Evolutionary conservation across 805 yeast species (phyloP).

Genomic region (Candida saitoana): DNA sequence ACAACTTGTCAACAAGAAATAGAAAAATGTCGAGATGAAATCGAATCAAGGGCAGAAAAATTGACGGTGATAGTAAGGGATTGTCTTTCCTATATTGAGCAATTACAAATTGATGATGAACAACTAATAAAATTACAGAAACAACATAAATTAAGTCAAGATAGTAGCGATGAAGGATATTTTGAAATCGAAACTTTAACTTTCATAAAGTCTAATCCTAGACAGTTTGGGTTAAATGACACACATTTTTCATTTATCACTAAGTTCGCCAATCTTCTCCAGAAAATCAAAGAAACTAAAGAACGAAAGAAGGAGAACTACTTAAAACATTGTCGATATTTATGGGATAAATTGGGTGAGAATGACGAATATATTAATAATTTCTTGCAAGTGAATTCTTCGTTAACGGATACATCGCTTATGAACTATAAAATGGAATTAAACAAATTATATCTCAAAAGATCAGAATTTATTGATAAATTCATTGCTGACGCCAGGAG

Average conservation of each 20-base stretch:
- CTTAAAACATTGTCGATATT: slow-evolving; percentile 36
- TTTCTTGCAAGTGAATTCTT: slow-evolving; percentile 44
- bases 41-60: slow-evolving; percentile 17
- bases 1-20: slow-evolving; percentile 21
- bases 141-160: slow-evolving; percentile 15
- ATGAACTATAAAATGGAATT: slow-evolving; percentile 52
- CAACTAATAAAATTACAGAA: slow-evolving; percentile 32
- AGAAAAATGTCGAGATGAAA: slow-evolving; percentile 22
- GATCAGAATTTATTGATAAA: slow-evolving; percentile 61
- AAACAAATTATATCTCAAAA: slow-evolving; percentile 52
- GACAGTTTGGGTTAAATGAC: slow-evolving; percentile 36
- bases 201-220: slow-evolving; percentile 33
- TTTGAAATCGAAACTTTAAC: slow-evolving; percentile 36
- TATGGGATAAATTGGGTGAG: slow-evolving; percentile 60
- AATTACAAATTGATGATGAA: slow-evolving; percentile 28
- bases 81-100: slow-evolving; percentile 23
- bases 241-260: slow-evolving; percentile 30
- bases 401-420: slow-evolving; percentile 47
- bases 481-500: slow-evolving; percentile 61
- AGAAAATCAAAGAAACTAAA: slow-evolving; percentile 27
- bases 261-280: slow-evolving; percentile 28
- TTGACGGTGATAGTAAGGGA: slow-evolving; percentile 20
- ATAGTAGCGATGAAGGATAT: slow-evolving; percentile 22
- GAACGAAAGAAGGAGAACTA: slow-evolving; percentile 35
- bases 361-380: slow-evolving; percentile 33